Percentiles rank a stretch among this genome's conserved stretches.
Conservation (phyloP, 192 early-diverging fungal genomes). For the Backusella tarrabulga region DNA sequence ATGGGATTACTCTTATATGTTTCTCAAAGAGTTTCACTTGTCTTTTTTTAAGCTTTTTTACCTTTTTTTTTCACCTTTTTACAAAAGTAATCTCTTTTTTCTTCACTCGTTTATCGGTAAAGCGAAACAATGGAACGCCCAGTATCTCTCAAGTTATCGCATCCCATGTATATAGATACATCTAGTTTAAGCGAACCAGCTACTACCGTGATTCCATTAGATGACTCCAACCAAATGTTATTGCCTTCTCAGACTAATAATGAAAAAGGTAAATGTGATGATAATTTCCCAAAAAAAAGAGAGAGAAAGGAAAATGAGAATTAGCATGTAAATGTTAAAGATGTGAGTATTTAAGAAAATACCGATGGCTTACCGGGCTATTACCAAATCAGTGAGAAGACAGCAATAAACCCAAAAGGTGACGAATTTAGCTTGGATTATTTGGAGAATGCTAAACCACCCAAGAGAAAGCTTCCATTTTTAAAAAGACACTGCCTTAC, state of each 20-base stretch:
- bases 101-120: background rate
- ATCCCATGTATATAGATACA: background rate
- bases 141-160: background rate
- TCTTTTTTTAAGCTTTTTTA: background rate
- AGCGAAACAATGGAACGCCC: background rate
- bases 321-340: background rate
- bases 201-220: background rate
- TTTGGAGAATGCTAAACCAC: background rate
- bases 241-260: background rate
- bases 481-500: slow-evolving; percentile 19
- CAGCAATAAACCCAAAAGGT: background rate
- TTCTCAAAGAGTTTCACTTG: background rate
- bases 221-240: background rate
- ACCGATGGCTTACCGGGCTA: background rate
- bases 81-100: background rate
- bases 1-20: background rate
- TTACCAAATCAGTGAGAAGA: background rate
- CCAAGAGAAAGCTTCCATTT: background rate
- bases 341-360: background rate
- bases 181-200: background rate
- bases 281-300: background rate
- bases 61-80: background rate
- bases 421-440: background rate
- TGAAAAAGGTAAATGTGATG: background rate
- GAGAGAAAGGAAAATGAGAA: background rate